These are phyloP conservation scores for Coniosporium tulheliwenetii DNA, from an alignment of 2,329 filamentous ascomycete genomes.

Conservation along the genomic window DNA sequence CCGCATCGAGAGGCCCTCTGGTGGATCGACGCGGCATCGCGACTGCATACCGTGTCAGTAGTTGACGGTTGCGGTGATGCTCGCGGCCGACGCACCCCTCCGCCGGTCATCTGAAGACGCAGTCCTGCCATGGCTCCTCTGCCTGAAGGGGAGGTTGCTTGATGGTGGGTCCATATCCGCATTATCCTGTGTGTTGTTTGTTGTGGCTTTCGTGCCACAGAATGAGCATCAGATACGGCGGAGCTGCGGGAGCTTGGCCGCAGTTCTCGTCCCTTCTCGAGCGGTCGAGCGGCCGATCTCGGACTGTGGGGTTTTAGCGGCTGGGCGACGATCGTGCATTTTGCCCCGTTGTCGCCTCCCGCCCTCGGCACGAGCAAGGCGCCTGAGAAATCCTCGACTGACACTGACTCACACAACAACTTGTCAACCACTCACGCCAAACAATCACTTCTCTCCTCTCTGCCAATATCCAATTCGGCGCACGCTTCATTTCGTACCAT, in stretches of 20 bases:
- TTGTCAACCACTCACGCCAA: neutral
- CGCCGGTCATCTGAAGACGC: conserved; percentile 1
- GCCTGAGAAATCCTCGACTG: neutral
- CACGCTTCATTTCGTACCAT: neutral
- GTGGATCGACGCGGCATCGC: conserved; percentile 54
- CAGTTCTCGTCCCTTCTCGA: no score
- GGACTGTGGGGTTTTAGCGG: no score
- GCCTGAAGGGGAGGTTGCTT: no score
- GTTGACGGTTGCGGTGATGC: neutral
- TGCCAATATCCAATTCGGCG: neutral
- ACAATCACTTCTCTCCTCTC: neutral
- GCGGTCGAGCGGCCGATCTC: no score
- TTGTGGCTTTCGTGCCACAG: no score
- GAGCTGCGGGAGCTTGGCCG: no score
- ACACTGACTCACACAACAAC: neutral
- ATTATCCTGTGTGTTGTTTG: no score
- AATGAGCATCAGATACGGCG: no score
- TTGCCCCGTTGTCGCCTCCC: no score
- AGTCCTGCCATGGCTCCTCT: neutral
- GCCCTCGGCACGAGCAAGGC: no score
- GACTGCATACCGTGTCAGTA: conserved; percentile 19
- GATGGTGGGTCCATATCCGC: no score
- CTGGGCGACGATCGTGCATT: no score
- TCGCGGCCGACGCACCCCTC: neutral
- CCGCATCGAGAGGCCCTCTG: conserved; percentile 56